Conservation (phyloP, 1,284 basidiomycete genomes). For the Fistulinella cinereoalba region DNA sequence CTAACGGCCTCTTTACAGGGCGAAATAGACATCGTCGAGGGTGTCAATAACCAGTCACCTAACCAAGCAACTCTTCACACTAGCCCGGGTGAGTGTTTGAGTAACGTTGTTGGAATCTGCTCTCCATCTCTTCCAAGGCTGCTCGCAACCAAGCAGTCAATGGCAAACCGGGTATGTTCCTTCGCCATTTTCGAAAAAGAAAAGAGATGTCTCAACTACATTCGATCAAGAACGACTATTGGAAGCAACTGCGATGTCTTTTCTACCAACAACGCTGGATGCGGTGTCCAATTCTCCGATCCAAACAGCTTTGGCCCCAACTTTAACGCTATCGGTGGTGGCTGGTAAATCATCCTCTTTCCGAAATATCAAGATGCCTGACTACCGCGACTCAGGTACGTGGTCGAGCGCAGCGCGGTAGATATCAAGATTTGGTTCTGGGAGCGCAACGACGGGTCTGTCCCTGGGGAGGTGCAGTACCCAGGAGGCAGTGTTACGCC, state of each 20-base stretch:
- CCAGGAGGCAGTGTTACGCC: neutral
- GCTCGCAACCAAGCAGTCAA: neutral
- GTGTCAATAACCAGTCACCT: conserved; percentile 53
- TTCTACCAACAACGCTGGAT: neutral
- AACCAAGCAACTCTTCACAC: conserved; percentile 59
- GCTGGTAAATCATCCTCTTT: neutral
- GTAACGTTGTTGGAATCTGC: neutral
- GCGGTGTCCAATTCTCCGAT: neutral
- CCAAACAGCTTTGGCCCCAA: neutral
- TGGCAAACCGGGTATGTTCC: neutral
- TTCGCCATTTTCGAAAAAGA: neutral
- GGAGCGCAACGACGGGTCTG: neutral
- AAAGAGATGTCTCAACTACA: neutral
- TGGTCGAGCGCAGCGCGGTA: neutral
- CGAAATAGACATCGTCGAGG: conserved; percentile 66
- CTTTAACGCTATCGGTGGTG: neutral
- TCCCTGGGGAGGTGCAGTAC: neutral
- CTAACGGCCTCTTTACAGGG: conserved; percentile 18
- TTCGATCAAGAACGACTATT: neutral
- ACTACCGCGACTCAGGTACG: neutral
- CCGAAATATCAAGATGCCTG: neutral
- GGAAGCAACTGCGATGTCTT: conserved; percentile 1
- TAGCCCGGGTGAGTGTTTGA: conserved; percentile 18
- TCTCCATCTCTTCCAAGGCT: neutral
- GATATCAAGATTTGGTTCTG: neutral